Conservation (phyloP, 179 eudicot species). For the Silene noctiflora region DNA sequence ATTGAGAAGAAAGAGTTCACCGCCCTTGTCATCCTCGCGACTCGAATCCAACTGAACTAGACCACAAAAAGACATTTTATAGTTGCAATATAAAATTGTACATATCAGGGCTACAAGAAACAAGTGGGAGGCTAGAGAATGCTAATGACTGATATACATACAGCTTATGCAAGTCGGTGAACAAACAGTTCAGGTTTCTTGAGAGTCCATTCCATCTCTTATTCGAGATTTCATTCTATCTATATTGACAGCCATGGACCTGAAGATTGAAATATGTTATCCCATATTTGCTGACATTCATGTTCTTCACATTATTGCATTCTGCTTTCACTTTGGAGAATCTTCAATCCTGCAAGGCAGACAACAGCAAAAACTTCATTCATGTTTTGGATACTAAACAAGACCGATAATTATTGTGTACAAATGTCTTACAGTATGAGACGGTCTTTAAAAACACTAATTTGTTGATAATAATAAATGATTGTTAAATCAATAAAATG, state of each 20-base stretch:
- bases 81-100: neutral
- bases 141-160: neutral
- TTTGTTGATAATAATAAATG: no score
- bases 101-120: neutral
- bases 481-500: no score
- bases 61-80: no score
- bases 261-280: neutral
- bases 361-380: no score
- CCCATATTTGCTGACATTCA: neutral
- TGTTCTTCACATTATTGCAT: neutral
- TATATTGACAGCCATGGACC: neutral
- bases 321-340: neutral
- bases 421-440: no score
- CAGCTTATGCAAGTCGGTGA: neutral
- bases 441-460: no score
- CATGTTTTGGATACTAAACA: no score
- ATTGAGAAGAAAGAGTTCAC: no score
- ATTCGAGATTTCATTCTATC: neutral
- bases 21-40: no score
- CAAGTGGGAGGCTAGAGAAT: neutral
- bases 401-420: no score
- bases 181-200: neutral
- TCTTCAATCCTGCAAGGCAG: neutral
- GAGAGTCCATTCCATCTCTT: neutral
- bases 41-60: no score